Percentiles rank a stretch among this genome's conserved stretches.
Evolutionary conservation across 73 alveolate species (phyloP).

Genomic region (Durusdinium trenchii): DNA sequence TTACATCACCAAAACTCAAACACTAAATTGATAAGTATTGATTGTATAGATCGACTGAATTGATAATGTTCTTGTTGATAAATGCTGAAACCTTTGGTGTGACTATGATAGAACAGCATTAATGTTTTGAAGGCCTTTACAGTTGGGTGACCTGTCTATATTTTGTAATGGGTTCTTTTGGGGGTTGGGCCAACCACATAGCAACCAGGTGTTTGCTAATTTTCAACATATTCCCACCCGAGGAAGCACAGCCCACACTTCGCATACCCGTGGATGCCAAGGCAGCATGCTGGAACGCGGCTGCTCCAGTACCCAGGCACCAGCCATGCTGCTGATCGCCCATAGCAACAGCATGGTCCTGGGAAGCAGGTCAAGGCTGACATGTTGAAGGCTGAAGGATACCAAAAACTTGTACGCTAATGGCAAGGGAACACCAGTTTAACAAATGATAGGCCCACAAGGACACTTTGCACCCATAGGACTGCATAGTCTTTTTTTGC

Average conservation of each 20-base stretch:
- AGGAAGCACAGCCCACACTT: neutral
- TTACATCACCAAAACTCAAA: neutral
- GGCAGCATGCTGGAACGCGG: neutral
- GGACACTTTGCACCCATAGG: neutral
- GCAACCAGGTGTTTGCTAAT: no score
- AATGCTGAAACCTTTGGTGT: neutral
- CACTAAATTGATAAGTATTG: neutral
- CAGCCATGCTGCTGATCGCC: neutral
- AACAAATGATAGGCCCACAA: neutral
- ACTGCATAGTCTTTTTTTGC: neutral
- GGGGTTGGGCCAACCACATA: no score
- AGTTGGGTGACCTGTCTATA: no score
- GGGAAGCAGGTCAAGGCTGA: neutral
- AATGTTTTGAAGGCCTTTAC: neutral
- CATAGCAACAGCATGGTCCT: neutral
- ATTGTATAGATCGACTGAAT: neutral
- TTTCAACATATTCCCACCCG: neutral
- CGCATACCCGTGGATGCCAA: neutral
- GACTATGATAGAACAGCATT: neutral
- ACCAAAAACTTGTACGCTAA: neutral
- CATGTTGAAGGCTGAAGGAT: neutral
- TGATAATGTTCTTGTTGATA: neutral
- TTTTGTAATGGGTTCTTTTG: neutral
- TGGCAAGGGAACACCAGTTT: neutral
- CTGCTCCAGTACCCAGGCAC: conserved; percentile 18